These are phyloP conservation scores for Larix sibirica DNA, from an alignment of 83 land plant species.

Conservation along the genomic window DNA sequence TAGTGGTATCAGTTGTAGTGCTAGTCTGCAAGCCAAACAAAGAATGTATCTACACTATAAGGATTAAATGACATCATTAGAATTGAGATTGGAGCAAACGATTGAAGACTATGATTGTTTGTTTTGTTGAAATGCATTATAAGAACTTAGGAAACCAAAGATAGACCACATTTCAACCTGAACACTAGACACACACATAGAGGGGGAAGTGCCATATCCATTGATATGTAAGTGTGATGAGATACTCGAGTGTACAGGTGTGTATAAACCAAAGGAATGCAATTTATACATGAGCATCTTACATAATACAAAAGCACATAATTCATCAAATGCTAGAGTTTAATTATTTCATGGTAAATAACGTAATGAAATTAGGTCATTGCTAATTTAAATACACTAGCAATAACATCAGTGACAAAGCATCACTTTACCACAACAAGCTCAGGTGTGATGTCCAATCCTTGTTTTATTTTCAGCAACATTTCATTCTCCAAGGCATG, in stretches of 20 bases:
- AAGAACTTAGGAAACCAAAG: not conserved
- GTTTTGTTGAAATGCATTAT: not conserved
- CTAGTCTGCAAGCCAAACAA: not conserved
- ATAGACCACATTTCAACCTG: not conserved
- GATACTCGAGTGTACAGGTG: no score
- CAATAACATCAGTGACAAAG: not conserved
- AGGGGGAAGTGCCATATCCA: not conserved
- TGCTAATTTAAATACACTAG: not conserved
- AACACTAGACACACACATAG: not conserved
- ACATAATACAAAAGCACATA: no score
- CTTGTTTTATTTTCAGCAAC: slow-evolving; percentile 55
- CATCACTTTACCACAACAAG: slow-evolving; percentile 67
- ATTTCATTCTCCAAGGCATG: slow-evolving; percentile 78
- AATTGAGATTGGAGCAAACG: not conserved
- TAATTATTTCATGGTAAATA: not conserved
- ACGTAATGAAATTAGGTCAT: not conserved
- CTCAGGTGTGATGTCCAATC: slow-evolving; percentile 58
- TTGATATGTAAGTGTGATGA: not conserved
- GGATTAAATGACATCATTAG: not conserved
- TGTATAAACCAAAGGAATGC: no score
- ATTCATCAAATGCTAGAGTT: no score
- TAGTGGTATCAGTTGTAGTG: slow-evolving; percentile 15
- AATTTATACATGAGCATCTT: no score
- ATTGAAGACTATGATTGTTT: slow-evolving; percentile 12
- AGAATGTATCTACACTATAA: not conserved